phyloP scores from a whole-genome alignment of 495 filamentous ascomycete genomes.

The Aspergillus olivimuriae region DNA sequence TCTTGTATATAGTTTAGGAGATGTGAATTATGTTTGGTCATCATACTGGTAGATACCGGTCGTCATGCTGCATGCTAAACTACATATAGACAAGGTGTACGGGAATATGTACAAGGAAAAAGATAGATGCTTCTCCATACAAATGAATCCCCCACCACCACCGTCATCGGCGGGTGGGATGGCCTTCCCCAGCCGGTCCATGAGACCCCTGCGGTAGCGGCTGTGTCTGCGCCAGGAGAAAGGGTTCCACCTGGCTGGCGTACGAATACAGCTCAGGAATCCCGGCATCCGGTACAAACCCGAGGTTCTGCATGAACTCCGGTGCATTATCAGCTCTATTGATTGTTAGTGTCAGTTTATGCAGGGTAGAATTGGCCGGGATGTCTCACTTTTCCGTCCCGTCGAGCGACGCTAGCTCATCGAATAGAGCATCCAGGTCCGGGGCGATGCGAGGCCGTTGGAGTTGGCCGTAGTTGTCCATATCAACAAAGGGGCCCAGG shows the following conservation, averaged over 20 bases:
- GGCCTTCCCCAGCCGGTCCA: too few species aligned
- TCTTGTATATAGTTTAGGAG: neutral
- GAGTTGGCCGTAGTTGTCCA: conserved; percentile 27
- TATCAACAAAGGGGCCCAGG: conserved; percentile 25
- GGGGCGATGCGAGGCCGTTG: conserved; percentile 35
- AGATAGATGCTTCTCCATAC: too few species aligned
- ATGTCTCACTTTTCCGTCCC: conserved; percentile 33
- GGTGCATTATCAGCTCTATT: conserved; percentile 31
- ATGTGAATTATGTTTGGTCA: neutral
- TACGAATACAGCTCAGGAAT: conserved; percentile 35
- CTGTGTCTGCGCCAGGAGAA: conserved; percentile 30
- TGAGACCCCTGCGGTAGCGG: conserved; percentile 12
- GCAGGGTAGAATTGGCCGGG: neutral
- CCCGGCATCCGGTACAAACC: conserved; percentile 31
- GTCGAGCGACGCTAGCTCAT: conserved; percentile 37
- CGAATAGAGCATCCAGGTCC: conserved; percentile 38
- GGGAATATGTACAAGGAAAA: conserved; percentile 7
- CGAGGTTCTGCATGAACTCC: conserved; percentile 42
- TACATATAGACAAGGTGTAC: too few species aligned
- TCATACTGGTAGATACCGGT: neutral
- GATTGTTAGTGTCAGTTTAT: neutral
- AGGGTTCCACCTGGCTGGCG: conserved; percentile 33
- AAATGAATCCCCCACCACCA: too few species aligned
- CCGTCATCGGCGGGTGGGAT: too few species aligned
- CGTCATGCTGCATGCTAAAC: too few species aligned